Evolutionary conservation across 768 basidiomycete genomes (phyloP).

Genomic region (Lentinula edodes): DNA sequence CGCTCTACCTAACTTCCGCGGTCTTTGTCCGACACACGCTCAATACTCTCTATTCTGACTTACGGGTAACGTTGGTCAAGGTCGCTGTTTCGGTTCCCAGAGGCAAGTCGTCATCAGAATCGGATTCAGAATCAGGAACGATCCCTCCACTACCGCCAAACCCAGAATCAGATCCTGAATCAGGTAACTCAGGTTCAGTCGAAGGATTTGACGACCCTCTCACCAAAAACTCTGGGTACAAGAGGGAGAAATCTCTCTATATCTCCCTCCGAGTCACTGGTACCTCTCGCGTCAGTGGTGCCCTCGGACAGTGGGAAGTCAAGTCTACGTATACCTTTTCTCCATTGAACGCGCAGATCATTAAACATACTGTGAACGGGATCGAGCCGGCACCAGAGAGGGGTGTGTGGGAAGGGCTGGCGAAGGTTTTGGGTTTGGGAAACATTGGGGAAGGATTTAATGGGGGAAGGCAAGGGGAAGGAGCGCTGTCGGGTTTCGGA

Average conservation of each 20-base stretch:
- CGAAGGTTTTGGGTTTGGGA: background rate
- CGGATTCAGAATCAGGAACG: background rate
- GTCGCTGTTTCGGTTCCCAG: background rate
- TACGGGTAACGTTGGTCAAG: background rate
- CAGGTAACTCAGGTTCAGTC: no score
- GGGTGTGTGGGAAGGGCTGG: background rate
- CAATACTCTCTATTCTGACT: constrained; percentile 2
- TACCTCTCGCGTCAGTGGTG: background rate
- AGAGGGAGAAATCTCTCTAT: background rate
- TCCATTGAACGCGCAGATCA: background rate
- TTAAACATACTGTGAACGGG: background rate
- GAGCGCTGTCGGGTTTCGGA: background rate
- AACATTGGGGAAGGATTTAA: background rate
- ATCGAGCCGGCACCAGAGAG: constrained; percentile 4
- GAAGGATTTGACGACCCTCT: no score
- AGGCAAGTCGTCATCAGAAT: background rate
- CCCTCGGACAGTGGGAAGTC: background rate
- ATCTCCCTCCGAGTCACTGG: constrained; percentile 1
- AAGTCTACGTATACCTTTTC: constrained; percentile 2
- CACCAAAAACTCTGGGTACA: background rate
- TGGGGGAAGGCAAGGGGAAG: background rate
- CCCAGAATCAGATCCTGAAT: background rate
- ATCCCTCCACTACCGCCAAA: background rate
- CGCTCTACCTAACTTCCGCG: constrained; percentile 1
- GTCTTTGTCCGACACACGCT: constrained; percentile 1